Evolutionary conservation across 1,284 basidiomycete genomes (phyloP).

Genomic region (Microbotryum silenes-acaulis): DNA sequence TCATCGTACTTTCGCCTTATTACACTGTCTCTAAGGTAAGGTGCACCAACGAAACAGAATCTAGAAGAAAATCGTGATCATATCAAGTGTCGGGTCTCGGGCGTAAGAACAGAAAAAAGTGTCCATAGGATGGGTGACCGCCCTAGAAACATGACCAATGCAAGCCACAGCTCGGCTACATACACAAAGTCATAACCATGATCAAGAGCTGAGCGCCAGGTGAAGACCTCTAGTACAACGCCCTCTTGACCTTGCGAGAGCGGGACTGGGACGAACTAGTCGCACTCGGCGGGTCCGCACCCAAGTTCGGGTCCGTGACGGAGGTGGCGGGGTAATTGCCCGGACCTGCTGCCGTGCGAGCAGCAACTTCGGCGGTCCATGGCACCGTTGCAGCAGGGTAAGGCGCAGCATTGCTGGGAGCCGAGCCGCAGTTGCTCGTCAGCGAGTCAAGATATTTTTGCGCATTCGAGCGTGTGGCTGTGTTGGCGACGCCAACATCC

Average conservation of each 20-base stretch:
- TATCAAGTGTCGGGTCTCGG: too few relatives aligned
- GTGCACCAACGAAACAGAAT: too few relatives aligned
- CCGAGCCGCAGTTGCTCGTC: slow-evolving; percentile 14
- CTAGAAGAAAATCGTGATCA: too few relatives aligned
- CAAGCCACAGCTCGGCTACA: not conserved
- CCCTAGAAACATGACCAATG: not conserved
- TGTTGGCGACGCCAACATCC: slow-evolving; percentile 9
- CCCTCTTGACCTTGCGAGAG: not conserved
- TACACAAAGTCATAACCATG: not conserved
- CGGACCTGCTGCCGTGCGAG: slow-evolving; percentile 5
- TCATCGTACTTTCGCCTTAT: too few relatives aligned
- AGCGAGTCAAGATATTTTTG: slow-evolving; percentile 13
- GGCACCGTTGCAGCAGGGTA: slow-evolving; percentile 8
- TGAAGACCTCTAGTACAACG: not conserved
- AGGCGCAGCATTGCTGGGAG: slow-evolving; percentile 21
- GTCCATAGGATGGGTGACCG: not conserved
- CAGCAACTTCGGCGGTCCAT: slow-evolving; percentile 19
- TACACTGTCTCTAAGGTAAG: too few relatives aligned
- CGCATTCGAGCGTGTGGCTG: slow-evolving; percentile 11
- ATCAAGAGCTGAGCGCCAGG: not conserved
- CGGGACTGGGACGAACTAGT: not conserved
- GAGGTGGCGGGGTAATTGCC: slow-evolving; percentile 16
- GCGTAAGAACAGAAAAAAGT: not conserved
- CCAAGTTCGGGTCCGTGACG: not conserved
- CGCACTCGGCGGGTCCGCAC: not conserved